These are phyloP conservation scores for Ochromonas danica DNA, from an alignment of 108 stramenopile species.

Conservation along the genomic window DNA sequence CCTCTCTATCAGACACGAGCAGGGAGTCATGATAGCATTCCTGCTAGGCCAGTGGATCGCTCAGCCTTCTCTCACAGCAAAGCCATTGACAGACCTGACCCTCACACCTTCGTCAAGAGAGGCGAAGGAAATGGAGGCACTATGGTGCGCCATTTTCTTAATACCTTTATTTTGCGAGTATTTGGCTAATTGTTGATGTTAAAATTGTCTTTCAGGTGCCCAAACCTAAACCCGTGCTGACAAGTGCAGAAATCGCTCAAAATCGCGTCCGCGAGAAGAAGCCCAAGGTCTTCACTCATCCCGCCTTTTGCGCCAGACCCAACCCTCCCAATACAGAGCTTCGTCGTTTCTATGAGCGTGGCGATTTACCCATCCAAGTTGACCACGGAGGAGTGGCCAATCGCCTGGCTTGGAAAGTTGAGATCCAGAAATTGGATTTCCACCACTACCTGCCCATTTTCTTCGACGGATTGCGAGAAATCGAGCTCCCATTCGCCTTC, in stretches of 20 bases:
- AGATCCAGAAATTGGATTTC: slow-evolving; percentile 76
- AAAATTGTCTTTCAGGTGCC: slow-evolving; percentile 35
- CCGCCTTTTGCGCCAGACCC: slow-evolving; percentile 68
- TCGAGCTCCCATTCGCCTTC: slow-evolving; percentile 79
- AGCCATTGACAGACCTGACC: slow-evolving; percentile 56
- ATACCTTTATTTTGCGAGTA: neutral
- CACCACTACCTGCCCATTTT: slow-evolving; percentile 85
- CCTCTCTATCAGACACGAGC: slow-evolving; percentile 60
- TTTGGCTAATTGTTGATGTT: neutral
- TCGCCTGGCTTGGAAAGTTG: slow-evolving; percentile 78
- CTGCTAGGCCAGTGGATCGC: slow-evolving; percentile 60
- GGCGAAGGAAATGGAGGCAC: slow-evolving; percentile 69
- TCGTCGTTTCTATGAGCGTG: slow-evolving; percentile 75
- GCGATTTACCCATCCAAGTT: slow-evolving; percentile 76
- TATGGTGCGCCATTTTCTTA: slow-evolving; percentile 18
- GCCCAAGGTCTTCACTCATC: slow-evolving; percentile 54
- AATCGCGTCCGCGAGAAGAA: slow-evolving; percentile 43
- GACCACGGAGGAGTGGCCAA: slow-evolving; percentile 73
- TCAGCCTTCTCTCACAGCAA: slow-evolving; percentile 67
- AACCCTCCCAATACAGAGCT: slow-evolving; percentile 84
- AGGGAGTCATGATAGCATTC: slow-evolving; percentile 69
- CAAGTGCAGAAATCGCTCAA: slow-evolving; percentile 47
- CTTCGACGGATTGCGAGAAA: slow-evolving; percentile 80
- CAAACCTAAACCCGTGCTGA: slow-evolving; percentile 47
- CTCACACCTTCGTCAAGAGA: slow-evolving; percentile 60